Evolutionary conservation across 2,329 filamentous ascomycete species (phyloP), one percentile per base, ranked within the genome.

Genomic region (Metarhizium robertsii): DNA sequence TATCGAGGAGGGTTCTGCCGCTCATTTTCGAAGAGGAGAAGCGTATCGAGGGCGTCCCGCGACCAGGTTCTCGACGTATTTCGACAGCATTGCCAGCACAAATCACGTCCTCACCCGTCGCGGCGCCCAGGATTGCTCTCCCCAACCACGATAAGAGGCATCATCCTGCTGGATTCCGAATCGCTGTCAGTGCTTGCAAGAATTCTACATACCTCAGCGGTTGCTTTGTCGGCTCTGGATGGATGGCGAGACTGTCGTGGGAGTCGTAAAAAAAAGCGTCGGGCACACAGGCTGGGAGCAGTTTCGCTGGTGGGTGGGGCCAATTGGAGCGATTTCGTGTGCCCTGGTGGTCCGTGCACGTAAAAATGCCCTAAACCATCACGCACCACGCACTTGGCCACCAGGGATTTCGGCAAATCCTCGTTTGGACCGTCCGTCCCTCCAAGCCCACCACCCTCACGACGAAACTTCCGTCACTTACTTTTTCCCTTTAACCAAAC

Each of bases 1-100:
- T 73, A 74, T 48, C 45, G 20, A 75, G 74, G 76, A 84, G 83
- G 83, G 83, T 85, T 87, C 83, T 85, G 78, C 83, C 78, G 83
- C 83, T 82, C 83, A 77, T 72, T 81, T 77, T 76, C 77, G 78
- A 75, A 75, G 79, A 77, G 78, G 78, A 80, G 74, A 78, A 77
- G 79, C 78, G 83, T 85, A 83, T 86, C 83, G 59, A 64, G 67
- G 63, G 59, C 57, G 32, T 52, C 49, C 53, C 45, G 49, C 38
- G 10, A 45, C 20, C 53, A 14, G 42, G 18, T 25, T 51, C 53
- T 18, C 18, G 40, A 43, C 16, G 10, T 16, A 11, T 36, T 34
- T 42, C 36, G 11, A 50, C 20, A 36, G 20, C 45, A 43, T 40
- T n/a, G 34, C 6, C 11, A 50, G 18, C 32, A 30, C 16, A 18